Evolutionary conservation across 2,329 filamentous ascomycete species (phyloP).

Genomic region (Tympanopsis confertula): DNA sequence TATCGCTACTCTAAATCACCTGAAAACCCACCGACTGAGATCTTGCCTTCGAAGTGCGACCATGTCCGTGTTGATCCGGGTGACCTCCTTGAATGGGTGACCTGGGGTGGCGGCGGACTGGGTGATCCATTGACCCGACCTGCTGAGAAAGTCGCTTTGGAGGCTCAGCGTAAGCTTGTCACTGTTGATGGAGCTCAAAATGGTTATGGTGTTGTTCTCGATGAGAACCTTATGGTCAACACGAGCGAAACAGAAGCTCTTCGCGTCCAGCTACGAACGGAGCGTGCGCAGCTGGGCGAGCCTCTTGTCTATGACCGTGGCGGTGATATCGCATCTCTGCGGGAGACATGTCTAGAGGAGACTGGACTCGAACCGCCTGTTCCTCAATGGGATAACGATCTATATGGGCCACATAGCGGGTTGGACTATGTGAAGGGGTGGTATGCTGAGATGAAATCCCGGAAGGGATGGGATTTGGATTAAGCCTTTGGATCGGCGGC

Average conservation of each 20-base stretch:
- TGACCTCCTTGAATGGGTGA: slow-evolving; percentile 35
- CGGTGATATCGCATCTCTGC: slow-evolving; percentile 24
- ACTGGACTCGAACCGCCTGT: slow-evolving; percentile 27
- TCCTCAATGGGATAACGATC: slow-evolving; percentile 28
- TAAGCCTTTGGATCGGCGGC: slow-evolving; percentile 3
- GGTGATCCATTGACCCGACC: slow-evolving; percentile 31
- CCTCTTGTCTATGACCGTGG: slow-evolving; percentile 25
- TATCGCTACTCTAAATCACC: slow-evolving; percentile 24
- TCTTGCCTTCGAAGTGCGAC: slow-evolving; percentile 33
- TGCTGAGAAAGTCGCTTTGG: slow-evolving; percentile 26
- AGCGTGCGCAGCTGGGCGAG: slow-evolving; percentile 6
- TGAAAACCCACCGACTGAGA: slow-evolving; percentile 15
- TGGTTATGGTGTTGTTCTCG: slow-evolving; percentile 32
- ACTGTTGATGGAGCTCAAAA: slow-evolving; percentile 24
- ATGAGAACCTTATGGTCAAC: slow-evolving; percentile 20
- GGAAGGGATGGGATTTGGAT: slow-evolving; percentile 11
- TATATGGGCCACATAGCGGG: slow-evolving; percentile 30
- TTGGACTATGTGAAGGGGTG: slow-evolving; percentile 28
- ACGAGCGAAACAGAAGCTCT: slow-evolving; percentile 19
- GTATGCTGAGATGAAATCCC: slow-evolving; percentile 22
- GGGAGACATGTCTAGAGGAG: slow-evolving; percentile 21
- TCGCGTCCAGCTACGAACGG: slow-evolving; percentile 16
- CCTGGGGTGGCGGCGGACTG: slow-evolving; percentile 35
- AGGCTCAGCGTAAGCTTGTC: slow-evolving; percentile 30
- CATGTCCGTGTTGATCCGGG: slow-evolving; percentile 29